A percentile compares a stretch with the other conserved stretches of the same genome.
Conservation (phyloP, 2,329 filamentous ascomycete species). For the Cladophialophora yegresii region DNA sequence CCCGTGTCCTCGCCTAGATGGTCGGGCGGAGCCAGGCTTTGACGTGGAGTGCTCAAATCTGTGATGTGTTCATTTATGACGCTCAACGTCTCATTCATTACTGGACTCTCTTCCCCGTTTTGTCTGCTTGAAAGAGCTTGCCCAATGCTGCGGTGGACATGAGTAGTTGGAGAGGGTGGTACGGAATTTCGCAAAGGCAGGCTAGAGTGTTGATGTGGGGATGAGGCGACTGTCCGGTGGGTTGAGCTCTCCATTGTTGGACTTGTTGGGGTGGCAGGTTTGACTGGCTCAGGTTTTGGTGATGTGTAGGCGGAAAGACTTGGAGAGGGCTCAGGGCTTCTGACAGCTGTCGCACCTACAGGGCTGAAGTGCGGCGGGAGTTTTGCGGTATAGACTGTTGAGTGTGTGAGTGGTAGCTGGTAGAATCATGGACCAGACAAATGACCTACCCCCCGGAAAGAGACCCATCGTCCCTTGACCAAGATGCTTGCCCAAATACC, state of each 20-base stretch:
- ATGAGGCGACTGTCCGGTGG: slow-evolving; percentile 6
- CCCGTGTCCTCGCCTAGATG: slow-evolving; percentile 61
- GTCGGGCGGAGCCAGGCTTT: slow-evolving; percentile 45
- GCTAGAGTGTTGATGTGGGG: slow-evolving; percentile 33
- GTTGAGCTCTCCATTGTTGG: slow-evolving; percentile 2
- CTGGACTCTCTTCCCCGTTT: slow-evolving; percentile 64
- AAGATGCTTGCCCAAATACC: slow-evolving; percentile 60
- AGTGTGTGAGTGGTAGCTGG: slow-evolving; percentile 13
- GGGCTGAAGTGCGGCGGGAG: slow-evolving; percentile 30
- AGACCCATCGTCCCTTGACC: slow-evolving; percentile 48
- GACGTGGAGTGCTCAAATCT: slow-evolving; percentile 68
- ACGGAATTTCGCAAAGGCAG: slow-evolving; percentile 41
- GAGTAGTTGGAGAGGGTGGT: slow-evolving; percentile 41
- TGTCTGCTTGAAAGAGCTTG: slow-evolving; percentile 54
- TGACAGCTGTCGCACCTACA: slow-evolving; percentile 13
- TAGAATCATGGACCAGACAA: neutral
- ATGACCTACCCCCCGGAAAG: slow-evolving; percentile 50
- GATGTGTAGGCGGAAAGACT: slow-evolving; percentile 8
- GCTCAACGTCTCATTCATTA: slow-evolving; percentile 91
- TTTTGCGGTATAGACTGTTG: slow-evolving; percentile 36
- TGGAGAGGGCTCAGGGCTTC: slow-evolving; percentile 10
- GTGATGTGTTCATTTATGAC: slow-evolving; percentile 98
- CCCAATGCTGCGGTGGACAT: slow-evolving; percentile 49
- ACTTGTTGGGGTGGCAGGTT: slow-evolving; percentile 21
- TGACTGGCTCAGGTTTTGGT: slow-evolving; percentile 33